phyloP scores from a whole-genome alignment of 1,139 yeast genomes.

The Torulaspora globosa region DNA sequence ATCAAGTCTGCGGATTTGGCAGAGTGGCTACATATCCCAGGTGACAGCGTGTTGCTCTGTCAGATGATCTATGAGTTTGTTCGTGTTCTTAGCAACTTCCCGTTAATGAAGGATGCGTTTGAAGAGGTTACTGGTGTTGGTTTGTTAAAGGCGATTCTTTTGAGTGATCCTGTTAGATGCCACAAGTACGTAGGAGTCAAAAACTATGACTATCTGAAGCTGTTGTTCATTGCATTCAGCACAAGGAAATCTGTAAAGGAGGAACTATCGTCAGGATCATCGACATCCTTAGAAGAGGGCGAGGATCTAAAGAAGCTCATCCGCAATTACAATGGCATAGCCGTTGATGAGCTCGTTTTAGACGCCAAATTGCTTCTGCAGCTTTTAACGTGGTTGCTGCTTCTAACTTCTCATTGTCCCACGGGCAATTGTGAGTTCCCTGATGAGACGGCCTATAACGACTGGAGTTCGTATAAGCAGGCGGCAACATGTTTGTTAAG shows the following conservation, averaged over 20 bases:
- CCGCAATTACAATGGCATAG: slow-evolving; percentile 32
- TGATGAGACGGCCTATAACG: slow-evolving; percentile 13
- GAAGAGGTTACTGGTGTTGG: slow-evolving; percentile 42
- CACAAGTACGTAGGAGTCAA: slow-evolving; percentile 36
- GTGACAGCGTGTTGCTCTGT: slow-evolving; percentile 29
- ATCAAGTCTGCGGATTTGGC: slow-evolving; percentile 34
- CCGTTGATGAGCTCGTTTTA: slow-evolving; percentile 38
- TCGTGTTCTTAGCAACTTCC: slow-evolving; percentile 42
- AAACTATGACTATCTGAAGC: slow-evolving; percentile 37
- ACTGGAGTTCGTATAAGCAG: slow-evolving; percentile 29
- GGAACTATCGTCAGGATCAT: slow-evolving; percentile 18
- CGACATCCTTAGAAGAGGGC: slow-evolving; percentile 19
- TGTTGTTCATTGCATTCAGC: slow-evolving; percentile 43
- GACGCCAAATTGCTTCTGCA: slow-evolving; percentile 40
- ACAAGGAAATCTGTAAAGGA: slow-evolving; percentile 30
- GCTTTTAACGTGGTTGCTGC: slow-evolving; percentile 44
- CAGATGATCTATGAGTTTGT: slow-evolving; percentile 38
- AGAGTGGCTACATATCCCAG: slow-evolving; percentile 36
- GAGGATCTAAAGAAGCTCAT: slow-evolving; percentile 24
- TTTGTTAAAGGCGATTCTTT: slow-evolving; percentile 41
- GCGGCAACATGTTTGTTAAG: slow-evolving; percentile 41
- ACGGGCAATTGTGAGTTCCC: slow-evolving; percentile 27
- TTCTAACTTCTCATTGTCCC: slow-evolving; percentile 38
- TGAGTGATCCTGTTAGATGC: slow-evolving; percentile 40
- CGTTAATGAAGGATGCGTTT: slow-evolving; percentile 39